Base-by-base conservation (phyloP, 345 rosid genomes). In the Brassica carinata region DNA sequence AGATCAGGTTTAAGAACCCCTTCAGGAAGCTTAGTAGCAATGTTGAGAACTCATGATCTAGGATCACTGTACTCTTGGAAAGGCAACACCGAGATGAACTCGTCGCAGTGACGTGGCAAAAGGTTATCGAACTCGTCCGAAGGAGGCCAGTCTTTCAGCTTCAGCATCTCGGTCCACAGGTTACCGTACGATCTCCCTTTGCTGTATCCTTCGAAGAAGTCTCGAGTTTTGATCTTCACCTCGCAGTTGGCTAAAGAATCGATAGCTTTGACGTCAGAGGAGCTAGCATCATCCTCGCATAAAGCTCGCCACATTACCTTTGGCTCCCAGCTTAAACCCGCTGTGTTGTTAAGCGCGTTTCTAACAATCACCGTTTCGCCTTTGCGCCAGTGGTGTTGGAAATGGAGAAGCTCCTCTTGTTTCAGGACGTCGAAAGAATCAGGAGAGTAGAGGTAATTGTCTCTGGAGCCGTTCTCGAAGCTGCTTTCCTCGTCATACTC, bases 261-360 rank as follows among this genome's bases (percentile, higher is more conserved):
- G 6, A 94, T 86, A 15, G 94, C 94, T 86, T 86, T 92, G 61
- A 94, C 93, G 70, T 87, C 85, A 23, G 92, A 88, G 48, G 89
- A 76, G 83, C 88, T 81, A 8, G 77, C 23, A 19, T 19, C 23
- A 19, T 19, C 23, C 69, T 88, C 87, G 34, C 94, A 87, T 75
- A 95, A 84, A 14, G 97, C 98, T 33, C 97, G 97, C 96, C 93
- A 87, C 96, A 95, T 95, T 10, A 93, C 99, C 89, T 71, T 87
- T 40, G 99, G 99, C 77, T 95, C 99, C 99, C 99, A 93, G 85
- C 97, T 95, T 77, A 53, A 19, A 19, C 23, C 23, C 23, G 23
- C 23, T 19, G 23, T 19, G 23, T 19, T 19, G 23, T 19, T 19
- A 19, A 19, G 23, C 23, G 23, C 23, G 23, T 19, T 19, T 19